Evolutionary conservation across 176 grass and related monocot genomes (phyloP), one percentile per base, ranked within the genome.

Genomic region (Oryza australiensis): DNA sequence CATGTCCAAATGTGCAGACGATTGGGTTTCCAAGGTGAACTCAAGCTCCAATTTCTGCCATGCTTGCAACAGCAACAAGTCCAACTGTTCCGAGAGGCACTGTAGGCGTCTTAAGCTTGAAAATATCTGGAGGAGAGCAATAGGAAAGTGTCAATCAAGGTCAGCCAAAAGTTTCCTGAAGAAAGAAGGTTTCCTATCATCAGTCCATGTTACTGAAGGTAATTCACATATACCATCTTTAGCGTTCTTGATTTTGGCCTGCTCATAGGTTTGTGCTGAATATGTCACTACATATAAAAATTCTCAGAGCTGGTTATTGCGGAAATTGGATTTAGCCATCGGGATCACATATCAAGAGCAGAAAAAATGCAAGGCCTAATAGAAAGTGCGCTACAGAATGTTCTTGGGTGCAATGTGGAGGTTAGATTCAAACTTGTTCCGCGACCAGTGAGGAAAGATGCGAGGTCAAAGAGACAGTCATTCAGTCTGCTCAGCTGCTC

Each of bases 161-260:
- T 95, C 96, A 18, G 90, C 92, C 18, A 95, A 69, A 91, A 95
- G 64, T 78, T 99, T 99, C 38, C 85, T 99, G 14, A 92, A 84
- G 73, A 93, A 99, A 90, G 91, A 95, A 83, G 96, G 93, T 24
- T 92, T 86, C 59, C 43, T 99, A 65, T 90, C 85, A 57, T 89
- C 96, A 20, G 87, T 99, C 57, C 91, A 95, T 68, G 89, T 94
- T 46, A 95, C 85, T 5, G 93, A 99, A 99, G 96, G 96, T 99
- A 80, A 84, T 62, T 62, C 10, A 62, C 16, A 24, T 7, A 24
- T 82, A 45, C 30, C 26, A 64, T 86, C 28, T 64, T 34, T 64
- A 73, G 37, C 51, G 79, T 77, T 66, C 5, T 82, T 75, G 11
- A 65, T 35, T 84, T 84, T 66, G 28, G 35, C 28, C 62, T 73